phyloP scores from a whole-genome alignment of 2,329 filamentous ascomycete species.

The Colletotrichum lentis region DNA sequence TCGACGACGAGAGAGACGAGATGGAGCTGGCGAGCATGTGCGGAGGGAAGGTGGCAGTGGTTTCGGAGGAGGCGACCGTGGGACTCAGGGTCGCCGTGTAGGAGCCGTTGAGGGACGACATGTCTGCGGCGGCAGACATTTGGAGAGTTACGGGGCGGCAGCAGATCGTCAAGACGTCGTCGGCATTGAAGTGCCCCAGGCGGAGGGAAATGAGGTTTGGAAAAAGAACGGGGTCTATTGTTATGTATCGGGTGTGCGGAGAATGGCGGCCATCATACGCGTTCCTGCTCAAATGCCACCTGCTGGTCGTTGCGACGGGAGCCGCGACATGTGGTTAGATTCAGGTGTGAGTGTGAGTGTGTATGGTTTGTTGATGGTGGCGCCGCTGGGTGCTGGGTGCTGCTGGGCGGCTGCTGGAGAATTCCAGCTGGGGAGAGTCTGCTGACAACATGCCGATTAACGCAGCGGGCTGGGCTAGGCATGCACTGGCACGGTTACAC shows the following conservation, averaged over 20 bases:
- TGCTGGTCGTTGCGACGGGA: constrained; percentile 25
- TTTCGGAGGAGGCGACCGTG: constrained; percentile 48
- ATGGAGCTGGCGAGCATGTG: constrained; percentile 70
- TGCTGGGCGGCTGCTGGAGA: constrained; percentile 22
- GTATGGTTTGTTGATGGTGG: background rate
- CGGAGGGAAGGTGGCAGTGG: constrained; percentile 56
- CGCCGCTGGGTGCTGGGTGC: background rate
- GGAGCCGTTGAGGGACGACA: constrained; percentile 55
- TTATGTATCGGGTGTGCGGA: constrained; percentile 38
- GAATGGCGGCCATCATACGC: constrained; percentile 40
- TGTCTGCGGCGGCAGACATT: constrained; percentile 42
- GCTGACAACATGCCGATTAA: constrained; percentile 34
- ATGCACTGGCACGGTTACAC: constrained; percentile 31
- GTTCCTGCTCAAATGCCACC: constrained; percentile 37
- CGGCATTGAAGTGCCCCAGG: constrained; percentile 36
- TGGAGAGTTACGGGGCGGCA: constrained; percentile 12
- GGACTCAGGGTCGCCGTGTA: constrained; percentile 57
- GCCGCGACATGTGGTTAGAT: constrained; percentile 38
- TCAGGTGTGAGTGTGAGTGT: constrained; percentile 18
- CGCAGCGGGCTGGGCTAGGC: background rate
- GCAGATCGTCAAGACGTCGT: constrained; percentile 32
- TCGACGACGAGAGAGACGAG: constrained; percentile 71
- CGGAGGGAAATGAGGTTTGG: constrained; percentile 33
- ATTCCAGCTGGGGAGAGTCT: constrained; percentile 26
- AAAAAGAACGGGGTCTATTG: constrained; percentile 36